Percentiles rank a stretch among this genome's conserved stretches.
These are phyloP conservation scores for Prunus yedoensis DNA, from an alignment of 331 rosid genomes.

Conservation along the genomic window DNA sequence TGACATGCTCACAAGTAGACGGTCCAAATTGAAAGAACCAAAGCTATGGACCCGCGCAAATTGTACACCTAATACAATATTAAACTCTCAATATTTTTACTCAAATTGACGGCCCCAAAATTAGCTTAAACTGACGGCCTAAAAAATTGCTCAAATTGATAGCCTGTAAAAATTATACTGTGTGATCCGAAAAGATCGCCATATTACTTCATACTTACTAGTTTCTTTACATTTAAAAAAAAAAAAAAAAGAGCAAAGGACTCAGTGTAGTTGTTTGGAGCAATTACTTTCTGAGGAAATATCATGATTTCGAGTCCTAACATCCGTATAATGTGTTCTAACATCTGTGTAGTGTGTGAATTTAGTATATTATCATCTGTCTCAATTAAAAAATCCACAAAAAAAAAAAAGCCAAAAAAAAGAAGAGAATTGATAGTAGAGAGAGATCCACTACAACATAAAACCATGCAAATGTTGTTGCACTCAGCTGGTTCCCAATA, in stretches of 20 bases:
- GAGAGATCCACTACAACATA: neutral
- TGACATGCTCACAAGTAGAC: neutral
- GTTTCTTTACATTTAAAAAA: no score
- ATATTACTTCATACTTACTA: neutral
- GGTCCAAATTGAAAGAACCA: neutral
- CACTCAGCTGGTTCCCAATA: neutral
- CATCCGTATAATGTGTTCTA: fast-evolving
- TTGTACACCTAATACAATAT: neutral
- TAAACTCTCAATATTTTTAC: neutral
- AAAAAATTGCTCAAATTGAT: neutral
- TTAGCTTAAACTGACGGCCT: neutral
- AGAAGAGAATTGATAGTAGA: no score
- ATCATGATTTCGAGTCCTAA: fast-evolving
- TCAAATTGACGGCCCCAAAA: no score
- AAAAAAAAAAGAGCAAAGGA: no score
- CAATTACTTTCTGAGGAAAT: no score
- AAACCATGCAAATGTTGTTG: neutral
- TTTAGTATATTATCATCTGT: no score
- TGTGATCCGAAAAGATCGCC: neutral
- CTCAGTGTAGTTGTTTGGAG: no score
- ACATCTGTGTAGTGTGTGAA: fast-evolving
- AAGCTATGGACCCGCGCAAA: neutral
- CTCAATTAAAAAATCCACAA: no score
- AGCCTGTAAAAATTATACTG: no score
- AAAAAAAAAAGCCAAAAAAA: no score